phyloP scores from a whole-genome alignment of 1,139 yeast species.

The Geotrichum carabidarum region DNA sequence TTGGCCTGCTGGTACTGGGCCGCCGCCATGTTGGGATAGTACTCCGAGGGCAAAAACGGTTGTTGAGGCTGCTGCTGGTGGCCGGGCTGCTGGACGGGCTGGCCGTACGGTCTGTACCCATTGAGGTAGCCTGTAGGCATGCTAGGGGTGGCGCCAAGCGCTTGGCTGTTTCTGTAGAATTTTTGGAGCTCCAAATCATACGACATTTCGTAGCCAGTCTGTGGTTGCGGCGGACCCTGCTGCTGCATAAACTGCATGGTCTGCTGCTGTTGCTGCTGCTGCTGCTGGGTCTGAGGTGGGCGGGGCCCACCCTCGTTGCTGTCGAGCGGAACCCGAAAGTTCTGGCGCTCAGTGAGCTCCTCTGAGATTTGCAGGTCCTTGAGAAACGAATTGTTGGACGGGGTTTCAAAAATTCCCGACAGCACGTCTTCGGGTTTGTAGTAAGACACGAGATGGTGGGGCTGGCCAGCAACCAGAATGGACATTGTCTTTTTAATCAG shows the following conservation, averaged over 20 bases:
- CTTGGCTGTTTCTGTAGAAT: background rate
- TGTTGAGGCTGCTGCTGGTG: background rate
- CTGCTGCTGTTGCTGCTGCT: constrained; percentile 5
- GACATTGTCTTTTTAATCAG: constrained; percentile 79
- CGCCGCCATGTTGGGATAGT: background rate
- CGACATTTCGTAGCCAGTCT: constrained; percentile 2
- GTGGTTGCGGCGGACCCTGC: constrained; percentile 4
- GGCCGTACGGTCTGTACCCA: constrained; percentile 1
- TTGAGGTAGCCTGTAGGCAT: background rate
- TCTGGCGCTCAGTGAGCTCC: constrained; percentile 61
- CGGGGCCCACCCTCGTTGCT: background rate
- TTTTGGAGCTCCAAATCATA: background rate
- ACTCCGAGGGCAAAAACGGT: constrained; percentile 7
- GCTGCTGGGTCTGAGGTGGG: background rate
- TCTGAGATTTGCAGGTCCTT: constrained; percentile 49
- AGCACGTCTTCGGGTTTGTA: constrained; percentile 71
- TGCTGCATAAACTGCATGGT: constrained; percentile 5
- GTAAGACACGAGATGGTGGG: constrained; percentile 70
- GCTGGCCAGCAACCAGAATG: constrained; percentile 42
- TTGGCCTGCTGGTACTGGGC: background rate
- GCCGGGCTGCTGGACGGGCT: background rate
- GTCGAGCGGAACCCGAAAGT: constrained; percentile 37
- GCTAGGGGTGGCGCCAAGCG: background rate
- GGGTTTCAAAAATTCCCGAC: constrained; percentile 52
- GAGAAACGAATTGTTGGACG: constrained; percentile 51